These are phyloP conservation scores for Zea luxurians DNA, from an alignment of 176 grass and related monocot genomes.

Conservation along the genomic window DNA sequence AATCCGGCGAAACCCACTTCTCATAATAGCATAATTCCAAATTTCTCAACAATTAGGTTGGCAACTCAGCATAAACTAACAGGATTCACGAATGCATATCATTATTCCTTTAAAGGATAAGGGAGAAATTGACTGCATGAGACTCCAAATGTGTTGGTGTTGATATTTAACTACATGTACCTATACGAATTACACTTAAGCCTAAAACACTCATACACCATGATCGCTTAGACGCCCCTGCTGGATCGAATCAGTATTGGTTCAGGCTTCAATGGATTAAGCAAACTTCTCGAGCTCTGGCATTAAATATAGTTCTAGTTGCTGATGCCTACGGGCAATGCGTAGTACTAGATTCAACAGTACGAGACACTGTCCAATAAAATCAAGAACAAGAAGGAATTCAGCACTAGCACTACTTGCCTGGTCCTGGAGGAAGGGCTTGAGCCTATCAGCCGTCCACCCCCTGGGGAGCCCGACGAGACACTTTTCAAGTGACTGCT, in stretches of 20 bases:
- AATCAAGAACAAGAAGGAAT: background rate
- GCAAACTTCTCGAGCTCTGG: background rate
- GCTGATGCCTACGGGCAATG: background rate
- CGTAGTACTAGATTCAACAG: background rate
- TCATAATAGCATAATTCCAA: too few relatives aligned
- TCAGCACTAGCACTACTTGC: slow-evolving; percentile 29
- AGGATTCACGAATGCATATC: background rate
- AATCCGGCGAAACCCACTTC: too few relatives aligned
- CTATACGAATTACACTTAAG: background rate
- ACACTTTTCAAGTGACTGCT: slow-evolving; percentile 65
- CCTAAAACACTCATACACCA: background rate
- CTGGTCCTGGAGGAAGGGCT: slow-evolving; percentile 68
- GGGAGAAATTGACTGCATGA: background rate
- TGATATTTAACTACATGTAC: background rate
- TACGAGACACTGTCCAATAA: background rate
- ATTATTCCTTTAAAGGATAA: background rate
- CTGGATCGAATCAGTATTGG: background rate
- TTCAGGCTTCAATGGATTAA: background rate
- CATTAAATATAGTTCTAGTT: background rate
- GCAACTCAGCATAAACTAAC: background rate
- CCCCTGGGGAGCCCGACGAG: slow-evolving; percentile 71
- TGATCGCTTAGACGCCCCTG: background rate
- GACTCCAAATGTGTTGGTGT: background rate
- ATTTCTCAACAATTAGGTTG: slow-evolving; percentile 3
- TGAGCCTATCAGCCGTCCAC: slow-evolving; percentile 63